These are phyloP conservation scores for Lasiodiplodia sp. DNA, from an alignment of 2,329 filamentous ascomycete genomes.

Conservation along the genomic window DNA sequence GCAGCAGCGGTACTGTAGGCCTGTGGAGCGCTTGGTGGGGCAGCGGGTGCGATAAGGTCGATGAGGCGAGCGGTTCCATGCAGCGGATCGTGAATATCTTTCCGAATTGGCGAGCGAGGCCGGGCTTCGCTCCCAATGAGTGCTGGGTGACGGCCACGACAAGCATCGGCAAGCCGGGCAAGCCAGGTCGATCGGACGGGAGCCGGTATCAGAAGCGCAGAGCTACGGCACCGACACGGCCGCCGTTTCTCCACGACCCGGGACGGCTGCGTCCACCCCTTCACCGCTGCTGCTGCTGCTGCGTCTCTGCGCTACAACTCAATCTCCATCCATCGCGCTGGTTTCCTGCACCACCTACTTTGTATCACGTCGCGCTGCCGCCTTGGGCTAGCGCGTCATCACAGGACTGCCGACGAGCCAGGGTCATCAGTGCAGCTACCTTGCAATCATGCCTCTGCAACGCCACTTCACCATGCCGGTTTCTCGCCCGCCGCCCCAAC, in stretches of 20 bases:
- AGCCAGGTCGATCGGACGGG: neutral
- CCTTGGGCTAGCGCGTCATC: slow-evolving; percentile 22
- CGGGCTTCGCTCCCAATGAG: slow-evolving; percentile 2
- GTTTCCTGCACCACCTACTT: neutral
- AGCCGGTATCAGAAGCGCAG: slow-evolving; percentile 12
- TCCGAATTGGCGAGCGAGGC: neutral
- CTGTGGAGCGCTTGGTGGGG: slow-evolving; percentile 1
- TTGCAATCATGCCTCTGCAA: slow-evolving; percentile 15
- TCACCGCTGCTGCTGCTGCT: slow-evolving; percentile 5
- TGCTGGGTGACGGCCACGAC: neutral
- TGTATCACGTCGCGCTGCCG: slow-evolving; percentile 13
- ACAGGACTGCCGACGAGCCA: neutral
- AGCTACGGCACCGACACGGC: neutral
- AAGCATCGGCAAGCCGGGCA: neutral
- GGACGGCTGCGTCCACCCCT: neutral
- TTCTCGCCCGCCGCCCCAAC: slow-evolving; percentile 2
- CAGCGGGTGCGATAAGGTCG: neutral
- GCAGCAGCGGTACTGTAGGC: too few relatives aligned
- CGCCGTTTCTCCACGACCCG: slow-evolving; percentile 12
- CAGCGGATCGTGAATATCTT: slow-evolving; percentile 1
- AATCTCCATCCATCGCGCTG: neutral
- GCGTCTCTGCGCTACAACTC: neutral
- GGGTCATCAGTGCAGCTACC: neutral
- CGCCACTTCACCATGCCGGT: slow-evolving; percentile 27
- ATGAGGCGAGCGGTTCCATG: slow-evolving; percentile 8